A percentile compares a stretch with the other conserved stretches of the same genome.
phyloP scores from a whole-genome alignment of 2,329 filamentous ascomycete species.

The Penicillium paneum region DNA sequence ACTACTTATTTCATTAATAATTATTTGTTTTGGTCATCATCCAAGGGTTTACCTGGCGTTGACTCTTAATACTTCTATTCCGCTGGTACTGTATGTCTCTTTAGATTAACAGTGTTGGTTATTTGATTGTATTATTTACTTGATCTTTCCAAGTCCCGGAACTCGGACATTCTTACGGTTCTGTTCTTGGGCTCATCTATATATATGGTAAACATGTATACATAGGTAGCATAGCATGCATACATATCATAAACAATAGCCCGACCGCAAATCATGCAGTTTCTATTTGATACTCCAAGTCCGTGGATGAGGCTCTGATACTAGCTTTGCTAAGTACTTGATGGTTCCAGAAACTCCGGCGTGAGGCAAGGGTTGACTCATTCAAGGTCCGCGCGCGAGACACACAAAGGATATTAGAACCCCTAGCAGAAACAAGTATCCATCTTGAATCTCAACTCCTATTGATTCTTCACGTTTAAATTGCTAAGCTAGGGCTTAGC shows the following conservation, averaged over 20 bases:
- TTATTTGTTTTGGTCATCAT: constrained; percentile 1
- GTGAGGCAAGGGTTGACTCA: constrained; percentile 8
- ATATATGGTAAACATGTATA: too few relatives aligned
- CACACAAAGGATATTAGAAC: not conserved
- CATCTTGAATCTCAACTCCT: not conserved
- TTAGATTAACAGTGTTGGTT: too few relatives aligned
- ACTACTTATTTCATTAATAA: constrained; percentile 8
- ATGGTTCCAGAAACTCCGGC: not conserved
- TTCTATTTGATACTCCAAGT: not conserved
- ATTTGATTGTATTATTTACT: too few relatives aligned
- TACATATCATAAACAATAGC: too few relatives aligned
- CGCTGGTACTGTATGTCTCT: too few relatives aligned
- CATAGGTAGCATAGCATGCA: too few relatives aligned
- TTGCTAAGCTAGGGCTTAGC: constrained; percentile 21
- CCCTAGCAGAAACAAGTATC: not conserved
- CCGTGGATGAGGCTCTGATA: not conserved
- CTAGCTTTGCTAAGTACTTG: not conserved
- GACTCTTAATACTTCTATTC: too few relatives aligned
- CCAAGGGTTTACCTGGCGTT: not conserved
- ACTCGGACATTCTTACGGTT: too few relatives aligned
- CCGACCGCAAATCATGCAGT: not conserved
- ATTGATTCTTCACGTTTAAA: constrained; percentile 1
- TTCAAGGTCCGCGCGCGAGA: not conserved
- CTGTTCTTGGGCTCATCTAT: too few relatives aligned
- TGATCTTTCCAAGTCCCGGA: too few relatives aligned